Evolutionary conservation across 2,329 filamentous ascomycete genomes (phyloP), one percentile per base, ranked within the genome.

Genomic region (Leptographium flavum): DNA sequence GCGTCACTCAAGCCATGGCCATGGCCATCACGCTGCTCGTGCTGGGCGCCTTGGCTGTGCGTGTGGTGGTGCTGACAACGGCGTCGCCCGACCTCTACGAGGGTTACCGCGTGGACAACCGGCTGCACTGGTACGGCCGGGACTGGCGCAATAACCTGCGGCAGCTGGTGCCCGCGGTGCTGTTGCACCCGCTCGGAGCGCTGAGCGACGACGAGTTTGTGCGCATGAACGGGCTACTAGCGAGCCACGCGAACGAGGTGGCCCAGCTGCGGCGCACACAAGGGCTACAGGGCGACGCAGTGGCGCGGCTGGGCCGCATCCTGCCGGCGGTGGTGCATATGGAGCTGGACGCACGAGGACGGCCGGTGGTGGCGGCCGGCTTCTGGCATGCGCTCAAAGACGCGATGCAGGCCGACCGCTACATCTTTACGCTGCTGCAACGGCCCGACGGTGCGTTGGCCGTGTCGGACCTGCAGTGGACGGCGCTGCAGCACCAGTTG

Each of bases 321-420:
- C 58, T 85, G 3, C 81, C 81, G 0, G 65, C 70, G 13, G 53
- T 71, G 10, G 63, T 85, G 5, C 70, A 73, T 48, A 69, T 82
- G 51, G 65, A 70, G 14, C 65, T 68, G 8, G 63, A 70, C 46
- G 58, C 63, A 30, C 58, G 72, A 27, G 79, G 78, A 14, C 66
- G 70, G 10, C 59, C 65, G 0, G 60, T 71, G 21, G 71, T 85
- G 15, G 63, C 72, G 0, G 66, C 74, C 22, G 69, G 76, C 3
- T 83, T 87, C 48, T 87, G 76, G 73, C 66, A 74, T 46, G 81
- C 79, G 0, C 57, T 87, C 9, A 65, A 68, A 22, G 69, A 72
- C 44, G 66, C 71, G 46, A 70, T 83, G 40, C 62, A 62, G 19
- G 58, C 63, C 1, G 72, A 74, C 37, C 62, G 62, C 2, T 60